Evolutionary conservation across 2,329 filamentous ascomycete genomes (phyloP), one percentile per base, ranked within the genome.

Genomic region (Alternaria sp.): DNA sequence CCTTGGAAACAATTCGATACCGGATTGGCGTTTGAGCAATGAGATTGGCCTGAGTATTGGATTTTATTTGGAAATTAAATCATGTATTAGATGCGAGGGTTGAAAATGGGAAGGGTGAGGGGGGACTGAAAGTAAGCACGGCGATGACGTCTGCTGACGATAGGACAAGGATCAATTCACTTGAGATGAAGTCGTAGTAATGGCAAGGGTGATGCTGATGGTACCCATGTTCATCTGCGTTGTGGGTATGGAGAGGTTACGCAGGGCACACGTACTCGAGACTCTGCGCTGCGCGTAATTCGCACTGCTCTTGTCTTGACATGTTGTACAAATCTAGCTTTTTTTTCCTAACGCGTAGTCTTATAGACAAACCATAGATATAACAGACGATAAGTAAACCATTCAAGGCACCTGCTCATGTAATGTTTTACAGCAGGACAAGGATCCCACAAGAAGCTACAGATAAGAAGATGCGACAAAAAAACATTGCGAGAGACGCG

Each of bases 41-140:
- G 17, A 17, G 2, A 17, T 17, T 17, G 17, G 17, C 17, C 17
- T 17, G 17, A 17, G 17, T 17, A 17, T 17, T 17, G 17, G 17
- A 17, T 17, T 17, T 17, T 17, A 17, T 24, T 24, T 13, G 7
- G 21, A 41, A 5, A 41, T 21, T 41, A 17, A 41, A 9, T 42
- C 37, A 44, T 70, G 70, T 58, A 67, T 68, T 17, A 17, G 61
- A 68, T 59, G 48, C 65, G 68, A 8, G 66, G 56, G 9, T 61
- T 36, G 10, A 56, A 28, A 3, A 63, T 65, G 6, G 63, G 36
- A 4, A 36, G 56, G 13, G 62, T 45, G 1, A 37, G 21, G 62
- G 49, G 2, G 41, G 21, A n/a, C 41, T 49, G 39, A 52, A 34
- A 5, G 21, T 40, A 26, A 66, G 24, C 7, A 72, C 54, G 11